Evolutionary conservation across 371 early-diverging fungal species (phyloP), one percentile per base, ranked within the genome.

Genomic region (Mucor piriformis): DNA sequence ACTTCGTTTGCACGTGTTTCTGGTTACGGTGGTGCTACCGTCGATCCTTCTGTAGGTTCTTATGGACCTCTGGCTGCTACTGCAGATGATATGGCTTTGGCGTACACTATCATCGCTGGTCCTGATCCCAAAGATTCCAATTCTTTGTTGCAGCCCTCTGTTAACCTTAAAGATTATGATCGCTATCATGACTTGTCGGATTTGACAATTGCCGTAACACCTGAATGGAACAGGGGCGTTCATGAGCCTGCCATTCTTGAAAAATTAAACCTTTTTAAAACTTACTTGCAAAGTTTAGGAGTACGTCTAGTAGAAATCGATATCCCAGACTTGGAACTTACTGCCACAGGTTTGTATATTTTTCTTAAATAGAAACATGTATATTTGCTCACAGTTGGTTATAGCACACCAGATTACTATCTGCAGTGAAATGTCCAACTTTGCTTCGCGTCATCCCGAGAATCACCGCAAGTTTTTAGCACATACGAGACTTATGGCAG

Each of bases 331-430:
- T 62, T 92, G 3, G 77, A 84, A 18, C 61, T 78, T 25, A 66
- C 72, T 16, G 60, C 47, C n/a, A 63, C 40, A 44, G 75, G 75
- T 75, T n/a, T 29, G n/a, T 4, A 38, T n/a, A 20, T 50, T 20
- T 37, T 32, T 49, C 15, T 29, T 23, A 38, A 38, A 38, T n/a
- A 13, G n/a, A 38, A 38, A 38, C 12, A 38, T 56, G 2, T 40
- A 40, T 20, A 29, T 15, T 29, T 20, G 8, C 32, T 37, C n/a
- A n/a, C 21, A 25, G n/a, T 3, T 54, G 1, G 1, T 71, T 35
- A 54, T 78, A 63, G 90, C 89, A 0, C 92, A 92, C 63, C 53
- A 71, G 15, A 70, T 88, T 20, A 83, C 89, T 3, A 88, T 91
- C 50, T 76, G 69, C 13, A 67, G 81, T 15, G 92, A 92, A 70